Evolutionary conservation across 345 rosid genomes (phyloP), one percentile per base, ranked within the genome.

Genomic region (Arabidopsis arenosa): DNA sequence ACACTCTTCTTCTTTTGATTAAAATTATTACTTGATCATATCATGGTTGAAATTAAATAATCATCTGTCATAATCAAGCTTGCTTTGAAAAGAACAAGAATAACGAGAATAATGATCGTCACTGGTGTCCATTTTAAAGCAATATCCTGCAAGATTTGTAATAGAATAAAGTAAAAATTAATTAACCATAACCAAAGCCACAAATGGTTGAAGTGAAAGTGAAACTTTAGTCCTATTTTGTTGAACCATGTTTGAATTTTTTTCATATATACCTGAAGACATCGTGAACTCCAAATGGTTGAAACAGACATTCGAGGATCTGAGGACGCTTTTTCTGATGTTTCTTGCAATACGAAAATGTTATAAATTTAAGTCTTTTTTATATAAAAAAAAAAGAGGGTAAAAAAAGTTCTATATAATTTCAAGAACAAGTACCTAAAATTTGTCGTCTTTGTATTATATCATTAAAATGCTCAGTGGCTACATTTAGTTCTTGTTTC

Each of bases 71-170:
- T 62, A 41, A 68, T 68, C 56, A 74, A 66, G 40, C 66, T 77
- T 39, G 80, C 82, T 84, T 84, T 80, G 70, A 84, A 66, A 47
- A 87, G 33, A 82, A 87, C 74, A 62, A 80, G 17, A 54, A 77
- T 76, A 70, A 80, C 80, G 33, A 74, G 67, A 66, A 68, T 15
- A 57, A 80, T 65, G 45, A 80, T 73, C 36, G 84, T 63, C 73
- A 84, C 76, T 9, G 91, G 90, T 63, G 84, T 86, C 90, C 91
- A 81, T 86, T 79, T 86, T 76, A 84, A 48, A 9, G 85, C 87
- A 75, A 89, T 80, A 69, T 55, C 84, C 86, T 87, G 85, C 39
- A 37, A 55, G 30, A 7, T 30, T 60, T 26, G 26, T 10, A 37
- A 61, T 43, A 65, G 11, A 68, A 40, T 6, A 48, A 62, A 21